Conservation (phyloP, 148 eudicot genomes). For the Nyssa sinensis region DNA sequence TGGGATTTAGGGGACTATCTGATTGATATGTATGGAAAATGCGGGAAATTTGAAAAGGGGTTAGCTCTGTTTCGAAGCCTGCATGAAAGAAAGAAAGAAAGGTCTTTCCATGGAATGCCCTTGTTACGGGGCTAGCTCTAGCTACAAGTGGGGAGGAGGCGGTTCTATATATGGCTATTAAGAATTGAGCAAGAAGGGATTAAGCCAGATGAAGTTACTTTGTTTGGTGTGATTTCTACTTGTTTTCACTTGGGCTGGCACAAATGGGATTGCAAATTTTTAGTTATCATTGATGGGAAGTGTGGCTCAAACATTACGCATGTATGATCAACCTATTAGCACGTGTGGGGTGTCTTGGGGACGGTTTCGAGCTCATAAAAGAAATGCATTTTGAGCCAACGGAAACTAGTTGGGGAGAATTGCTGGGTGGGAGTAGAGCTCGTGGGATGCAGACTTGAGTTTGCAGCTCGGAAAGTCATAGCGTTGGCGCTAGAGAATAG, state of each 20-base stretch:
- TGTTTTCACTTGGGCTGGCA: constrained; percentile 47
- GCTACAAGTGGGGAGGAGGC: constrained; percentile 39
- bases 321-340: constrained; percentile 47
- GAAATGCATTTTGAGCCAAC: constrained; percentile 41
- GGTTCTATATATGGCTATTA: constrained; percentile 30
- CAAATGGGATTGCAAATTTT: constrained; percentile 31
- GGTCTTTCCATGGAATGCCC: constrained; percentile 42
- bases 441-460: constrained; percentile 31
- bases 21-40: constrained; percentile 51
- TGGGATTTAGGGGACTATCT: constrained; percentile 43
- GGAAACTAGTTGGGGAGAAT: constrained; percentile 40
- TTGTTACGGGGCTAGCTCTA: constrained; percentile 39
- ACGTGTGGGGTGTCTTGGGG: constrained; percentile 35
- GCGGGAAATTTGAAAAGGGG: constrained; percentile 38
- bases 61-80: constrained; percentile 34
- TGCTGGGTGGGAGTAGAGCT: constrained; percentile 36
- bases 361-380: constrained; percentile 31
- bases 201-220: constrained; percentile 42
- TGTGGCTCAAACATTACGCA: constrained; percentile 43
- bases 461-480: constrained; percentile 47
- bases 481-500: constrained; percentile 35
- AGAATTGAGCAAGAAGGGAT: constrained; percentile 35
- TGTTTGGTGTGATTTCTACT: constrained; percentile 41
- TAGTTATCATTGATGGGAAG: constrained; percentile 22
- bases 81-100: constrained; percentile 43